Conservation (phyloP, 345 rosid genomes). For the Brassica rapa region DNA sequence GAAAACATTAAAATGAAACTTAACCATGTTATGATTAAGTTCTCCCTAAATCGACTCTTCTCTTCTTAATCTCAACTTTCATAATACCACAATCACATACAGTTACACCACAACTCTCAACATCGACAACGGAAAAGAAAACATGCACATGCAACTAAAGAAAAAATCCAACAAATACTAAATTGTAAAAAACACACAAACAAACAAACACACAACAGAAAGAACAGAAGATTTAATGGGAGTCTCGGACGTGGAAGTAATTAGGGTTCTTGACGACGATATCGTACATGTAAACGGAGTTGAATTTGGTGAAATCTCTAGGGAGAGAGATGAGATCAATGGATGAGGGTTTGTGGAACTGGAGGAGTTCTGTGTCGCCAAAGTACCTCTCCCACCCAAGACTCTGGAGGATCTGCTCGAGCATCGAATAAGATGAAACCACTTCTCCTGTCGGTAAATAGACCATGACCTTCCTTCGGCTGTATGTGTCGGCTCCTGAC, state of each 20-base stretch:
- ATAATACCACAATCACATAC: constrained; percentile 10
- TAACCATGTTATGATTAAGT: background rate
- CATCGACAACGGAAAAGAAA: background rate
- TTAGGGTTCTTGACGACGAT: constrained; percentile 77
- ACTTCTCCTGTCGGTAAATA: constrained; percentile 63
- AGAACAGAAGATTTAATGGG: background rate
- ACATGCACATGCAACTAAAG: constrained; percentile 21
- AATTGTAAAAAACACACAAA: constrained; percentile 6
- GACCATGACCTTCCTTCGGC: constrained; percentile 56
- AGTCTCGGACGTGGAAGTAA: constrained; percentile 65
- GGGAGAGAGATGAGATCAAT: constrained; percentile 86
- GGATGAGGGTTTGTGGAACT: constrained; percentile 74
- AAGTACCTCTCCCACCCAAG: constrained; percentile 91
- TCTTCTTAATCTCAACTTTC: constrained; percentile 18
- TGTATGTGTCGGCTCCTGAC: constrained; percentile 26
- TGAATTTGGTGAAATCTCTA: constrained; percentile 67
- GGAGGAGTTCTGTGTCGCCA: constrained; percentile 54
- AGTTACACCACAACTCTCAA: constrained; percentile 17
- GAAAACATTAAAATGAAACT: background rate
- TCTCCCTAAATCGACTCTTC: background rate
- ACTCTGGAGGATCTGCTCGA: constrained; percentile 56
- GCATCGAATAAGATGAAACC: constrained; percentile 58
- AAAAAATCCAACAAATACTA: background rate
- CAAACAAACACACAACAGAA: background rate
- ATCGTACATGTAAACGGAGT: constrained; percentile 75